Conservation (phyloP, 768 basidiomycete genomes). For the Tulasnella sp. region DNA sequence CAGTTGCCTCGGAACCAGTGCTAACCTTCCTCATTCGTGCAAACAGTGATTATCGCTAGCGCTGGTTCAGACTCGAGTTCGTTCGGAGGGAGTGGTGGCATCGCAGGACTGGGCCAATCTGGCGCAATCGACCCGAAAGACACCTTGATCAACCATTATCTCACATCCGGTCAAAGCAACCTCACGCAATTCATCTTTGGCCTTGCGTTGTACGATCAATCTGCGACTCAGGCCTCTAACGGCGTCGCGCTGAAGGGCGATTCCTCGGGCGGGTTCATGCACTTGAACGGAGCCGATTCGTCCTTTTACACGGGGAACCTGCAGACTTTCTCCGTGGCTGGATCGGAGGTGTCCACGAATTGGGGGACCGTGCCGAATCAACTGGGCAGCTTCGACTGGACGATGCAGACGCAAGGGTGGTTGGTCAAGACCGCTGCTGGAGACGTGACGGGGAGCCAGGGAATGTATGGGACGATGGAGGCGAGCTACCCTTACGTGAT, state of each 20-base stretch:
- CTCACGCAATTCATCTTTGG: neutral
- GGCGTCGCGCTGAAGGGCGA: neutral
- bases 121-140: neutral
- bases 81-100: neutral
- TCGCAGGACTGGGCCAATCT: constrained; percentile 6
- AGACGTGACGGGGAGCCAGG: neutral
- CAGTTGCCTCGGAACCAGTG: too few relatives aligned
- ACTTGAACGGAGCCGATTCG: neutral
- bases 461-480: constrained; percentile 2
- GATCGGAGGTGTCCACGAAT: neutral
- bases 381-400: constrained; percentile 5
- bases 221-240: neutral
- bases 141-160: neutral
- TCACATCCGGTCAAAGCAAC: neutral
- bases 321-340: neutral
- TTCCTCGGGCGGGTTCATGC: neutral
- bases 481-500: constrained; percentile 1
- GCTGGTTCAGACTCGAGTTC: neutral
- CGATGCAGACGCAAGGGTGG: neutral
- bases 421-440: neutral
- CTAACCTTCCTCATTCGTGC: neutral
- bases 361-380: neutral
- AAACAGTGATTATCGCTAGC: neutral
- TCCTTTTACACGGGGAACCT: neutral
- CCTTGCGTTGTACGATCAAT: neutral